Conservation (phyloP, 163 green algal genomes). For the Coccomyxa subellipsoidea region DNA sequence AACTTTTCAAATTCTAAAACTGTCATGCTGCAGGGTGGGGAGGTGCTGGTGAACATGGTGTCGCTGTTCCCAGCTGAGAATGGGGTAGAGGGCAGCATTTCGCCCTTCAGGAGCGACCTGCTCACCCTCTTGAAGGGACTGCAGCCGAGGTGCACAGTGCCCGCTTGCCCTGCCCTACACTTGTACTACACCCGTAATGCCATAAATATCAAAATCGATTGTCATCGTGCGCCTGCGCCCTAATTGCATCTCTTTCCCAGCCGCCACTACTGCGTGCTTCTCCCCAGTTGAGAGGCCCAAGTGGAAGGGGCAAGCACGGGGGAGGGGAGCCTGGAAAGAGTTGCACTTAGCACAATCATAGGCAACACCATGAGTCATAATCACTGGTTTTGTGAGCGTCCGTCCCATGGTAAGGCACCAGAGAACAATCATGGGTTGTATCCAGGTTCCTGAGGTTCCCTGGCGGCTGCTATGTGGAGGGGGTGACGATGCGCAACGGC, state of each 20-base stretch:
- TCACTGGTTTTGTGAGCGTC: neutral
- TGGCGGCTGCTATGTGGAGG: slow-evolving; percentile 60
- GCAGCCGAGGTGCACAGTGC: slow-evolving; percentile 24
- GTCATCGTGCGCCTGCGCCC: no score
- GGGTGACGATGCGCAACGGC: slow-evolving; percentile 45
- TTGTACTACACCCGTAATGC: no score
- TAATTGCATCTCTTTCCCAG: no score
- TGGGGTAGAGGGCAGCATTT: slow-evolving; percentile 33
- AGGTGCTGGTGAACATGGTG: slow-evolving; percentile 34
- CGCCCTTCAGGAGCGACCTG: slow-evolving; percentile 48
- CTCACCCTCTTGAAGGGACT: slow-evolving; percentile 44
- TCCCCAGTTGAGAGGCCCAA: no score
- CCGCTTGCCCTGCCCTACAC: no score
- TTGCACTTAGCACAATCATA: no score
- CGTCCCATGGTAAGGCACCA: neutral
- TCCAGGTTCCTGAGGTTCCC: slow-evolving; percentile 26
- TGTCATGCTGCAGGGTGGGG: neutral
- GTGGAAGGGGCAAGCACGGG: no score
- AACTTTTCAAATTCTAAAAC: no score
- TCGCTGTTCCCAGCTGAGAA: slow-evolving; percentile 53
- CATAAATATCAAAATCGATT: no score
- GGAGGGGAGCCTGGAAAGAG: no score
- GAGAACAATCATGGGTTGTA: neutral
- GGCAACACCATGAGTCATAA: no score
- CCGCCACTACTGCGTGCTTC: no score